Conservation (phyloP, 2,329 filamentous ascomycete genomes). For the Albifimbria verrucaria region DNA sequence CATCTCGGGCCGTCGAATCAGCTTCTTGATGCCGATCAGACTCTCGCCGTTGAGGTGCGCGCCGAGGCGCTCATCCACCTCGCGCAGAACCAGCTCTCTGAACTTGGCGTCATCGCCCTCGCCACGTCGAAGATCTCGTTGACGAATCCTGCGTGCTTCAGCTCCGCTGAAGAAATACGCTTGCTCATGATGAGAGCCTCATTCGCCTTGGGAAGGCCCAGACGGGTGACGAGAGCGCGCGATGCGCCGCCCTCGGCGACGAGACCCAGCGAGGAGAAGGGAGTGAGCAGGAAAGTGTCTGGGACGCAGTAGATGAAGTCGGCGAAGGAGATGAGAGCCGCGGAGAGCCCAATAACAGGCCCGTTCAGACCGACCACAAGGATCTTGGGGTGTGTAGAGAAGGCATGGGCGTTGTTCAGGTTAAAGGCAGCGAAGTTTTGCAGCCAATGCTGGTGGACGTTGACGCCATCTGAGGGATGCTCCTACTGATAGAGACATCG, state of each 20-base stretch:
- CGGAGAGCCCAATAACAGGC: conserved; percentile 82
- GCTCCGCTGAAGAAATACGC: conserved; percentile 67
- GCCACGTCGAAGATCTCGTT: conserved; percentile 71
- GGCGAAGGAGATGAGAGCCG: conserved; percentile 75
- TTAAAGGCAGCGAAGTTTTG: conserved; percentile 77
- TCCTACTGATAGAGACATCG: conserved; percentile 62
- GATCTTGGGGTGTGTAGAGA: conserved; percentile 92
- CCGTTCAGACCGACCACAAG: conserved; percentile 90
- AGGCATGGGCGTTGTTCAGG: conserved; percentile 83
- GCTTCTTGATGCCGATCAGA: conserved; percentile 76
- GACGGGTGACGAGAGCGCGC: conserved; percentile 71
- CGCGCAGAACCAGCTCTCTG: conserved; percentile 64
- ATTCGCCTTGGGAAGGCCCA: conserved; percentile 80
- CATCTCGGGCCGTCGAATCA: conserved; percentile 72
- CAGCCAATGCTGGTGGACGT: conserved; percentile 55
- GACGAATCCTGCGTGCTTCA: conserved; percentile 75
- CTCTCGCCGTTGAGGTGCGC: conserved; percentile 76
- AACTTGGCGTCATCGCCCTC: conserved; percentile 68
- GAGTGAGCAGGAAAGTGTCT: conserved; percentile 80
- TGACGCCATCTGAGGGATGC: conserved; percentile 33
- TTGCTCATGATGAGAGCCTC: conserved; percentile 92
- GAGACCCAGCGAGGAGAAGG: conserved; percentile 85
- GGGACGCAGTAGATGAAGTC: conserved; percentile 92
- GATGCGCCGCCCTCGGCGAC: conserved; percentile 86
- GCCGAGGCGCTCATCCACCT: conserved; percentile 79